Conservation (phyloP, 331 rosid species). For the Quercus tomentella region DNA sequence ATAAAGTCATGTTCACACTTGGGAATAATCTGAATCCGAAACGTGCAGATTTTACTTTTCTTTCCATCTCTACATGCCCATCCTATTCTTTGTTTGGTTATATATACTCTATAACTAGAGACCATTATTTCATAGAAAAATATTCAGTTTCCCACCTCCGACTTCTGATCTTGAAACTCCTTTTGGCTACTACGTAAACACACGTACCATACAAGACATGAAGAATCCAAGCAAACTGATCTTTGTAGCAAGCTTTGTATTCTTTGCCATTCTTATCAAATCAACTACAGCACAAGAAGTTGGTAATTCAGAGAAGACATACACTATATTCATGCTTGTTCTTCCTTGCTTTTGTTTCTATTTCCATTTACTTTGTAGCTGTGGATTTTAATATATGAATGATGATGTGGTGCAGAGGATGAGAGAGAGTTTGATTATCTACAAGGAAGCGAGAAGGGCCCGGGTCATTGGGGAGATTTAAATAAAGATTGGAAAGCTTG, state of each 20-base stretch:
- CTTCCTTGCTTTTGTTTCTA: background rate
- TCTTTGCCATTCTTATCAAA: slow-evolving; percentile 1
- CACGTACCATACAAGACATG: slow-evolving; percentile 23
- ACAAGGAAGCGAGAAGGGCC: slow-evolving; percentile 49
- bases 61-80: background rate
- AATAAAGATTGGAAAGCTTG: slow-evolving; percentile 62
- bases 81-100: background rate
- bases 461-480: slow-evolving; percentile 58
- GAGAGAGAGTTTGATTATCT: slow-evolving; percentile 60
- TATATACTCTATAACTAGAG: background rate
- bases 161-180: background rate
- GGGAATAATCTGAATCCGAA: background rate
- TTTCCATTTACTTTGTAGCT: background rate
- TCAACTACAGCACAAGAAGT: slow-evolving; percentile 35
- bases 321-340: background rate
- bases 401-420: slow-evolving; percentile 42
- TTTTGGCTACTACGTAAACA: background rate
- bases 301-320: slow-evolving; percentile 33
- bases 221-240: slow-evolving; percentile 11
- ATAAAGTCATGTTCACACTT: background rate
- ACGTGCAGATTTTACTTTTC: background rate
- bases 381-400: background rate
- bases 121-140: background rate
- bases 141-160: background rate
- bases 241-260: slow-evolving; percentile 10